Percentiles rank a stretch among this genome's conserved stretches.
phyloP scores from a whole-genome alignment of 192 early-diverging fungal species.

The Entophlyctis luteolus region DNA sequence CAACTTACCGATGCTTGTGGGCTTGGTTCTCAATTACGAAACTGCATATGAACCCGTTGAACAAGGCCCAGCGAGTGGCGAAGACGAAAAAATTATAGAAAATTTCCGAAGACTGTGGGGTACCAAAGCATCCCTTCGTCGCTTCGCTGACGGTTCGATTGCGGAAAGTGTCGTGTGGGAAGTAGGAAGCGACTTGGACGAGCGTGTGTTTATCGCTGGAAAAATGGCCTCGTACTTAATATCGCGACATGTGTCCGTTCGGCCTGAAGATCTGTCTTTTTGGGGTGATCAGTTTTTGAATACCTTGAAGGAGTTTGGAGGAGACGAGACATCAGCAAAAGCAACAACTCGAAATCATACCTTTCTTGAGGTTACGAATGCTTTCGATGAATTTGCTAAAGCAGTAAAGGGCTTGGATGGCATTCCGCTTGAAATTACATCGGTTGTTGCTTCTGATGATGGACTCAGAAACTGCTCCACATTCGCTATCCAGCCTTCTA shows the following conservation, averaged over 20 bases:
- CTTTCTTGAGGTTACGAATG: conserved; percentile 65
- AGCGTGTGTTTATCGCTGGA: conserved; percentile 68
- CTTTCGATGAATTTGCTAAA: conserved; percentile 65
- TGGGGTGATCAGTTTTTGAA: conserved; percentile 68
- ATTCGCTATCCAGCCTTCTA: conserved; percentile 66
- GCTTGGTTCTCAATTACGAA: conserved; percentile 69
- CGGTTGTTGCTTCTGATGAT: conserved; percentile 54
- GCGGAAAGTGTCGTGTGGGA: conserved; percentile 82
- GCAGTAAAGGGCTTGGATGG: conserved; percentile 57
- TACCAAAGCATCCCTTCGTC: conserved; percentile 77
- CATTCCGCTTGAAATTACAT: conserved; percentile 63
- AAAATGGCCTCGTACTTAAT: conserved; percentile 77
- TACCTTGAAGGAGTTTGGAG: conserved; percentile 53
- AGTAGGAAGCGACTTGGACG: conserved; percentile 49
- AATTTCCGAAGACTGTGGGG: conserved; percentile 86
- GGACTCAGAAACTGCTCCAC: conserved; percentile 71
- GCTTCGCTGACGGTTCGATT: conserved; percentile 93
- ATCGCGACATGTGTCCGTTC: conserved; percentile 63
- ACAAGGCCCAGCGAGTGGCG: conserved; percentile 71
- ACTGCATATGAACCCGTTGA: conserved; percentile 72
- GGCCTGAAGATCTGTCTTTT: conserved; percentile 39
- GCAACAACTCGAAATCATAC: conserved; percentile 28
- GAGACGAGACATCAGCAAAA: not conserved
- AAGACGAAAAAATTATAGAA: conserved; percentile 56
- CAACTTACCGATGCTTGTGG: conserved; percentile 43